These are phyloP conservation scores for Candida fluviatilis DNA, from an alignment of 805 yeast species.

Conservation along the genomic window DNA sequence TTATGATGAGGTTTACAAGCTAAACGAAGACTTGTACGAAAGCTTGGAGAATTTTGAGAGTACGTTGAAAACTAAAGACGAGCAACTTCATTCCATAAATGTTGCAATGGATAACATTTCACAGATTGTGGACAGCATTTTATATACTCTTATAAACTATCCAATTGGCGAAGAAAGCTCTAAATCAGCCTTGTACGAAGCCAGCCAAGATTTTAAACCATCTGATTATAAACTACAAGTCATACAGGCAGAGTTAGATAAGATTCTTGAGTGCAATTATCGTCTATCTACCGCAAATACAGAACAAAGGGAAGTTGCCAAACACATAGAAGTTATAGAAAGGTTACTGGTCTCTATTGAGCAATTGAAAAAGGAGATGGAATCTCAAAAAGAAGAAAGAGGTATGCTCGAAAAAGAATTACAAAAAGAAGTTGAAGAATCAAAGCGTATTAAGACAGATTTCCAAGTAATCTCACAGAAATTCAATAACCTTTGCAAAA, in stretches of 20 bases:
- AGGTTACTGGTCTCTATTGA: constrained; percentile 18
- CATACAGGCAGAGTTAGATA: constrained; percentile 16
- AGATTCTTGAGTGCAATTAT: constrained; percentile 8
- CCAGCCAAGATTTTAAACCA: constrained; percentile 12
- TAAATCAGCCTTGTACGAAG: constrained; percentile 12
- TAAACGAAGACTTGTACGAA: constrained; percentile 35
- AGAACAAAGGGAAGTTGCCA: constrained; percentile 6
- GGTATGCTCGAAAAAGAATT: constrained; percentile 18
- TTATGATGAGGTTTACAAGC: constrained; percentile 30
- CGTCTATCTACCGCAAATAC: not conserved
- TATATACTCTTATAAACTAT: constrained; percentile 16
- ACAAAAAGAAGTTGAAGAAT: constrained; percentile 18
- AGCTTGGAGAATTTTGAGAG: constrained; percentile 32
- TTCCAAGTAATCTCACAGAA: constrained; percentile 16
- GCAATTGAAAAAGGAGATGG: constrained; percentile 18
- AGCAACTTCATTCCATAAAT: constrained; percentile 11
- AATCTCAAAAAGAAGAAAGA: constrained; percentile 16
- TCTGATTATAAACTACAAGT: constrained; percentile 22
- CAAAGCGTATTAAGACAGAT: constrained; percentile 17
- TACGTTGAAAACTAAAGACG: constrained; percentile 27
- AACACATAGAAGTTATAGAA: constrained; percentile 15
- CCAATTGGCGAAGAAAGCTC: constrained; percentile 14
- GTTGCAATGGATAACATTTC: constrained; percentile 12
- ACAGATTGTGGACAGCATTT: constrained; percentile 16
- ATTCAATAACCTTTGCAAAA: constrained; percentile 14